Base-by-base conservation (phyloP, 2,329 filamentous ascomycete species). In the Bisporella sp. region DNA sequence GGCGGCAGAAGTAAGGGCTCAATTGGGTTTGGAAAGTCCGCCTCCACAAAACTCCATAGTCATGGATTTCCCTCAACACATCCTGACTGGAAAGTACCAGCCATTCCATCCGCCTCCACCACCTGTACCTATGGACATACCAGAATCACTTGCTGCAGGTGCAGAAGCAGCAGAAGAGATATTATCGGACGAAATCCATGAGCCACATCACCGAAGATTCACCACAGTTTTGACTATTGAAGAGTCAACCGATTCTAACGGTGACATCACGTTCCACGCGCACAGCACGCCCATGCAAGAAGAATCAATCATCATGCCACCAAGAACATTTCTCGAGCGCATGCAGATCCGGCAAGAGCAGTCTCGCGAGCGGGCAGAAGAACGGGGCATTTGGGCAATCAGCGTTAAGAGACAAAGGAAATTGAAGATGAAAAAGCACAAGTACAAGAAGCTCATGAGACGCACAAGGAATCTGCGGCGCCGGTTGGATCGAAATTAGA, bases 381-480 rank as follows among this genome's bases (percentile, higher is more conserved):
- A 82, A 56, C 62, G 59, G 62, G 68, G 67, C 48, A 91, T 96
- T 85, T 73, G 84, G 54, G 81, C 89, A 57, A 89, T 99, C 66
- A 95, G 89, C 66, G 92, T 96, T 61, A 90, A 85, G 77, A 80
- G 93, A 69, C 89, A 95, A 71, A 78, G 90, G 66, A 95, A 93
- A 74, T 74, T 96, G 65, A 96, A 90, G 82, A 99, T 99, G 91
- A 99, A 99, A 87, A 99, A 97, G 82, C 92, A 97, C 81, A 99
- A 99, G 84, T 96, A 96, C 73, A 97, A 96, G 90, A 99, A 99
- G 82, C 76, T 97, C 60, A 90, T 96, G 87, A 88, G 86, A 77
- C 81, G 83, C 11, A 96, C 92, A 65, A 82, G 92, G 68, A 92
- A 89, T 67, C 70, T 90, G 74, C 85, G 92, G 67, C 83, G 90